Base-by-base conservation (phyloP, 192 early-diverging fungal genomes). In the Gamsiella multidivaricata region DNA sequence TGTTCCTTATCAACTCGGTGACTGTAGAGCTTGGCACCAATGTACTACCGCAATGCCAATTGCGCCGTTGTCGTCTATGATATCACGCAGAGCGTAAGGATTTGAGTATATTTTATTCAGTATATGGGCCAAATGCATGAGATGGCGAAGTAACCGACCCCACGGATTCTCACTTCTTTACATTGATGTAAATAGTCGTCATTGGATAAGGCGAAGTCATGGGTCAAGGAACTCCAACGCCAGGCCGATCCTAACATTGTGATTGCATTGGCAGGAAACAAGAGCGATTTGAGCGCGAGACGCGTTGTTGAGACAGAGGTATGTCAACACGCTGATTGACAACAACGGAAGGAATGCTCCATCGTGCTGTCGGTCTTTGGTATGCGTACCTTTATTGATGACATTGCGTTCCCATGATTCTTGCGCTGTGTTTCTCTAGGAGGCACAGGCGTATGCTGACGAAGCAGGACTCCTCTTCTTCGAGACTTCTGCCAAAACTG, bases 21-120 rank as follows among this genome's bases (percentile, higher is more conserved):
- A 41, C 36, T 58, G n/a, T 70, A 88, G 82, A 89, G 88, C 56
- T 84, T 91, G 68, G 90, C 90, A 20, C 90, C 90, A 52, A 91
- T 91, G 90, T 91, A 91, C 63, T 91, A 91, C 59, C 82, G 90
- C 47, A 89, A 89, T 73, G 90, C 90, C 10, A 89, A 89, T 56
- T 89, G 88, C 53, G 90, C 90, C 12, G 89, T 91, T 20, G 88
- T 91, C 51, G 90, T 91, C 42, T 91, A 90, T 65, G 90, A 91
- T 82, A 87, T 91, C 68, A 93, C 93, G 59, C 90, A 93, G 73
- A 70, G 81, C 23, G 88, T 88, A 83, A 67, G 83, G 49, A 70
- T 26, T 11, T 6, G 22, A 46, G 45, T 18, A 18, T n/a, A 5
- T 10, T 46, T 18, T n/a, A n/a, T n/a, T n/a, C n/a, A n/a, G n/a